A percentile compares a stretch with the other conserved stretches of the same genome.
These are phyloP conservation scores for Claviceps capensis DNA, from an alignment of 2,329 filamentous ascomycete genomes.

Conservation along the genomic window DNA sequence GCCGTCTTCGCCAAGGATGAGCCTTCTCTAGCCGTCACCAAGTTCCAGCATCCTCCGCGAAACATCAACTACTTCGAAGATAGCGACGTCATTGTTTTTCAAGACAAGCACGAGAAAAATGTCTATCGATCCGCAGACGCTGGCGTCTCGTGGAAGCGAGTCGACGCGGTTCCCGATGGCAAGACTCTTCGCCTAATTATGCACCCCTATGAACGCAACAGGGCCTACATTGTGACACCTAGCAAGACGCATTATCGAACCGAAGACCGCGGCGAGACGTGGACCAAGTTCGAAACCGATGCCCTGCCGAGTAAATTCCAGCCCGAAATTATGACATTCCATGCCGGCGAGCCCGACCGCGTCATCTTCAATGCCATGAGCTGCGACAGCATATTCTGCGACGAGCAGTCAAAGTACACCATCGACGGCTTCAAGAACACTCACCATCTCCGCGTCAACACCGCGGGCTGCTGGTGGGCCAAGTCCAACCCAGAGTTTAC, in stretches of 20 bases:
- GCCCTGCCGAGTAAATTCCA: conserved; percentile 41
- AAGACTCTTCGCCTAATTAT: conserved; percentile 50
- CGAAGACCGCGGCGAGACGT: conserved; percentile 66
- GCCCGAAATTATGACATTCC: conserved; percentile 51
- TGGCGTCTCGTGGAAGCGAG: conserved; percentile 59
- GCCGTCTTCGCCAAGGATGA: conserved; percentile 41
- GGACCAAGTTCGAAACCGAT: conserved; percentile 58
- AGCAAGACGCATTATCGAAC: conserved; percentile 68
- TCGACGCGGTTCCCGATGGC: conserved; percentile 51
- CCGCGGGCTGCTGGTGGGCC: conserved; percentile 77
- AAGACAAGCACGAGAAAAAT: conserved; percentile 48
- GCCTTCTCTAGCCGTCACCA: conserved; percentile 50
- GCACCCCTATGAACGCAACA: conserved; percentile 65
- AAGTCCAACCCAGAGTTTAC: conserved; percentile 62
- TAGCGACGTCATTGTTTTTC: conserved; percentile 67
- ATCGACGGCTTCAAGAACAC: conserved; percentile 68
- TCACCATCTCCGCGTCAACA: conserved; percentile 51
- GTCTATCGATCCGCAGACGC: conserved; percentile 72
- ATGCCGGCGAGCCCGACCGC: conserved; percentile 69
- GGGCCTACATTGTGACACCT: conserved; percentile 67
- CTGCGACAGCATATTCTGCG: conserved; percentile 50
- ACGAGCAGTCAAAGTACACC: conserved; percentile 58
- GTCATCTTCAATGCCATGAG: conserved; percentile 72
- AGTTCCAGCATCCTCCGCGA: conserved; percentile 52
- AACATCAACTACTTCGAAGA: conserved; percentile 85